Evolutionary conservation across 2,329 filamentous ascomycete genomes (phyloP), one percentile per base, ranked within the genome.

Genomic region (Fusarium coffeatum): DNA sequence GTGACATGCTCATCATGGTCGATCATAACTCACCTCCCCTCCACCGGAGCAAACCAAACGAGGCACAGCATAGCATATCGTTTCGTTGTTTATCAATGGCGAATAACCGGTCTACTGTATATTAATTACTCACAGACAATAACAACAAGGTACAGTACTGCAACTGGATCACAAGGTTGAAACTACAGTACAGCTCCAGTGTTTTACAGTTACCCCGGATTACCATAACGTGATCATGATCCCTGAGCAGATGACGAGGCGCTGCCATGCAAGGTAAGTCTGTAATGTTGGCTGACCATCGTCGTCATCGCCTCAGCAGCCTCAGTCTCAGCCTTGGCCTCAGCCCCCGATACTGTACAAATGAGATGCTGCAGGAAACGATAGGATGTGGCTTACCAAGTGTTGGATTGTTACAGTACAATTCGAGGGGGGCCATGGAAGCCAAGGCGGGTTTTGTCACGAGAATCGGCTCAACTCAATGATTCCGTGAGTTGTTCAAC

Each of bases 231-330:
- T 60, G 41, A 47, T 20, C 23, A 34, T 37, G 23, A 63, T 47
- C 48, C 41, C 20, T 45, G 47, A 22, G 34, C 54, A 50, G 67
- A 64, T 69, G 67, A 69, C 66, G 62, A 69, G 67, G 63, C 67
- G 23, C 13, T 40, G 48, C 48, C 20, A 41, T 51, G 23, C 6
- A 30, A 12, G 12, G 28, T 15, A 51, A 16, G 34, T 32, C 49
- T 55, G 34, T 37, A 37, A 37, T 55, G 56, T 56, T 66, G 55
- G 50, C 67, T 70, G 61, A 55, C 59, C 34, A 51, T 56, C 23
- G 45, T 69, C 49, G 62, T 50, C 46, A 57, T 51, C 61, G 62
- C 12, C 46, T 47, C 27, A 28, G 30, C 40, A 40, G 40, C 45
- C 55, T 41, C 40, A 46, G 43, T 27, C 32, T 40, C 48, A 51